phyloP scores from a whole-genome alignment of 176 grass and related monocot species.

The Eleusine coracana region DNA sequence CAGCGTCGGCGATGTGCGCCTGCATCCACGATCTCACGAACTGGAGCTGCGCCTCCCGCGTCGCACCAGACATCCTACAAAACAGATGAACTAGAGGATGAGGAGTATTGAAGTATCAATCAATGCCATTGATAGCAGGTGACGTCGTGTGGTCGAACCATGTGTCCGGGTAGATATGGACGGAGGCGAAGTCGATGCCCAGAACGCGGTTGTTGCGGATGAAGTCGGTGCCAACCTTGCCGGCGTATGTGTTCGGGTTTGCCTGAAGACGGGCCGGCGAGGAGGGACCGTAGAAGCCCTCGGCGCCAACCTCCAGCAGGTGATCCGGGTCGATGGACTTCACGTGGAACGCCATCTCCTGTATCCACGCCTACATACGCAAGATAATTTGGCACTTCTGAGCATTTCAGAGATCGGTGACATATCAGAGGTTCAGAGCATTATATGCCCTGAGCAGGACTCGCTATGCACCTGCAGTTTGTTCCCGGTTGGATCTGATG shows the following conservation, averaged over 20 bases:
- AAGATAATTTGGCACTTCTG: background rate
- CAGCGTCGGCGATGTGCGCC: constrained; percentile 60
- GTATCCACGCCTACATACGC: constrained; percentile 56
- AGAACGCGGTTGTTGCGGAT: constrained; percentile 65
- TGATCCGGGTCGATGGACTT: constrained; percentile 67
- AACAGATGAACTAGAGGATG: too few species aligned
- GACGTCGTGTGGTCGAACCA: constrained; percentile 38
- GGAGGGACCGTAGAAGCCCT: constrained; percentile 75
- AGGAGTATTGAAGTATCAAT: background rate
- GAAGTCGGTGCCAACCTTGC: constrained; percentile 65
- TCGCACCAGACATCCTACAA: constrained; percentile 44
- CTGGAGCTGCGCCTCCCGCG: constrained; percentile 30
- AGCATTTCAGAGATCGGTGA: background rate
- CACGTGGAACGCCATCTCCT: constrained; percentile 74
- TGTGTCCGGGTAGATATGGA: constrained; percentile 70
- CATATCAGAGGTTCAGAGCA: background rate
- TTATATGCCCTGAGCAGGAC: background rate
- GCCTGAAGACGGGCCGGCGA: constrained; percentile 38
- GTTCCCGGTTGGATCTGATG: constrained; percentile 58
- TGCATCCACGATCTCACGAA: constrained; percentile 62
- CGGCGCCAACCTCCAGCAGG: constrained; percentile 59
- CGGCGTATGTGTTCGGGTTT: constrained; percentile 57
- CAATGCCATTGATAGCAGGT: background rate
- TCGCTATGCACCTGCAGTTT: constrained; percentile 49
- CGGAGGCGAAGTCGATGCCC: constrained; percentile 72